These are phyloP conservation scores for Allomyces macrogynus DNA, from an alignment of 192 early-diverging fungal genomes.

Conservation along the genomic window DNA sequence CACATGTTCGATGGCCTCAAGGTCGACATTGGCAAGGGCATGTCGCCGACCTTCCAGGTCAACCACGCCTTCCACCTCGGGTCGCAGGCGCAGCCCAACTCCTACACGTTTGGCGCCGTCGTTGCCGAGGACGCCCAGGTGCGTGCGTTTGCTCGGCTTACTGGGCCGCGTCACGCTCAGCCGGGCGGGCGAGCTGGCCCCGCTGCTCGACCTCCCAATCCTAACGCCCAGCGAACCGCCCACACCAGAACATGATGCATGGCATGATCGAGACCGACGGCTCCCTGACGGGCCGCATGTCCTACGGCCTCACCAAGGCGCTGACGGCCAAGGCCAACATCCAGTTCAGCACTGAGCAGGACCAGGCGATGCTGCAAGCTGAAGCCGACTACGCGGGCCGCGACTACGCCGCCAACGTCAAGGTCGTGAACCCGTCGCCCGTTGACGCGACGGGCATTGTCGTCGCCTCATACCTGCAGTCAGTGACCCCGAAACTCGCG, in stretches of 20 bases:
- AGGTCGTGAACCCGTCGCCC: slow-evolving; percentile 87
- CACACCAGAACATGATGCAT: slow-evolving; percentile 54
- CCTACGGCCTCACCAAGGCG: slow-evolving; percentile 59
- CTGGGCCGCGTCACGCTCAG: not conserved
- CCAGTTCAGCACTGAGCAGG: not conserved
- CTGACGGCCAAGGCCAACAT: slow-evolving; percentile 38
- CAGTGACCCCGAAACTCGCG: slow-evolving; percentile 57
- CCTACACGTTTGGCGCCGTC: slow-evolving; percentile 80
- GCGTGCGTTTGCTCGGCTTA: slow-evolving; percentile 2
- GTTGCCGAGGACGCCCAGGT: slow-evolving; percentile 53
- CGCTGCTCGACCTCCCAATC: too few relatives aligned
- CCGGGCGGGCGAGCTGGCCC: not conserved
- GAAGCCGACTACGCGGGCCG: slow-evolving; percentile 82
- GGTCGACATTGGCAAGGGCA: slow-evolving; percentile 77
- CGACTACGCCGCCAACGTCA: slow-evolving; percentile 74
- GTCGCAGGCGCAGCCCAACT: slow-evolving; percentile 50
- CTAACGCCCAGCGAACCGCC: too few relatives aligned
- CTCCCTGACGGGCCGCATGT: slow-evolving; percentile 57
- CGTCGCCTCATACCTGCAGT: slow-evolving; percentile 73
- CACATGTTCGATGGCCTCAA: slow-evolving; percentile 87
- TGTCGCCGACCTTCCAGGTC: slow-evolving; percentile 87
- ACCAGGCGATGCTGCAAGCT: slow-evolving; percentile 28
- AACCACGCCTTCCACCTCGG: slow-evolving; percentile 82
- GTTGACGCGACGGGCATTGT: slow-evolving; percentile 78
- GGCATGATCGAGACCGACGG: slow-evolving; percentile 88